These are phyloP conservation scores for Diutina catenulata DNA, from an alignment of 1,139 yeast genomes.

Conservation along the genomic window DNA sequence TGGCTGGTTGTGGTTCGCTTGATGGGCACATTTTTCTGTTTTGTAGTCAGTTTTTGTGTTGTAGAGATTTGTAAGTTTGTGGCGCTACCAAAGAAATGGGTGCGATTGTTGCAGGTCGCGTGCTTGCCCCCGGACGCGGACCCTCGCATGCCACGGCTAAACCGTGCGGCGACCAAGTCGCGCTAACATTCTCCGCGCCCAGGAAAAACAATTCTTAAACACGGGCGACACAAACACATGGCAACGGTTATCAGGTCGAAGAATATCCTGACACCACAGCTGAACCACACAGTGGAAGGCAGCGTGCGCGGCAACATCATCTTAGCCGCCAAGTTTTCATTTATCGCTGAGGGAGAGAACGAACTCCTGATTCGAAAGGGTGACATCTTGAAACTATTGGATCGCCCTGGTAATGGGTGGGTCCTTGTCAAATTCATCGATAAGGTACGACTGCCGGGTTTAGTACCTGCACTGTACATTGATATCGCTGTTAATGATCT, in stretches of 20 bases:
- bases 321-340: conserved; percentile 25
- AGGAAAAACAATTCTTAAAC: conserved; percentile 8
- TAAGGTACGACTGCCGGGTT: conserved; percentile 12
- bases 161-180: conserved; percentile 6
- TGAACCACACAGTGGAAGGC: background rate
- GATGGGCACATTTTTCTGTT: background rate
- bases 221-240: background rate
- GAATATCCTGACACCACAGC: conserved; percentile 2
- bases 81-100: no score
- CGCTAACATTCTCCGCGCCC: conserved; percentile 14
- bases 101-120: no score
- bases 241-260: background rate
- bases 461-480: conserved; percentile 4
- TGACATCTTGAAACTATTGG: conserved; percentile 28
- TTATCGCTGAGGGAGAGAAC: conserved; percentile 20
- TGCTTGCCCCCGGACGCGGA: no score
- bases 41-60: no score
- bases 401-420: conserved; percentile 32
- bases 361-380: conserved; percentile 29
- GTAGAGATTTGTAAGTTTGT: no score
- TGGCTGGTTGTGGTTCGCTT: conserved; percentile 8
- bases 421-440: conserved; percentile 31
- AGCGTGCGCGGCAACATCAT: conserved; percentile 19
- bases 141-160: no score
- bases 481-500: conserved; percentile 4